Evolutionary conservation across 306 rosid species (phyloP).

Genomic region (Dalbergia cultrata): DNA sequence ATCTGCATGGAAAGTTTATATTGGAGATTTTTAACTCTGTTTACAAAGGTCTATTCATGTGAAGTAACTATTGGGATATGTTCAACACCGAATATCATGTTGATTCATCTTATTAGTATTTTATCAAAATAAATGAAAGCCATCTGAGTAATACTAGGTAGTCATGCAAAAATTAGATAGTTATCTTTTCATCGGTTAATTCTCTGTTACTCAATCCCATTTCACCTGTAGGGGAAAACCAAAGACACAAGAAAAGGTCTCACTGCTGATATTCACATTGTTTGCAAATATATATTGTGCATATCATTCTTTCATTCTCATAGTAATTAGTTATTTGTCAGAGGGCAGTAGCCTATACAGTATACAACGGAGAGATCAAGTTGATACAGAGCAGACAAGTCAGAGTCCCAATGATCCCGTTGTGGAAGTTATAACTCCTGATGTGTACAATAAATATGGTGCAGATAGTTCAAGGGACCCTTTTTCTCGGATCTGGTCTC

Average conservation of each 20-base stretch:
- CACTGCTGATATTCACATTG: constrained; percentile 27
- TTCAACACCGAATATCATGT: constrained; percentile 23
- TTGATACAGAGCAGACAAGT: constrained; percentile 71
- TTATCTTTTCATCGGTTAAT: constrained; percentile 25
- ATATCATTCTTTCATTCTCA: constrained; percentile 51
- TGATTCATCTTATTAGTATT: background rate
- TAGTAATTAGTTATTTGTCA: constrained; percentile 71
- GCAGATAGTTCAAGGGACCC: constrained; percentile 76
- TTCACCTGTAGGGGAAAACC: constrained; percentile 24
- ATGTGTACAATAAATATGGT: constrained; percentile 75
- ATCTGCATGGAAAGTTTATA: background rate
- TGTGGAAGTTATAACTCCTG: constrained; percentile 96
- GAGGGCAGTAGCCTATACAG: constrained; percentile 73
- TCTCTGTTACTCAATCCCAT: constrained; percentile 31
- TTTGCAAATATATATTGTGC: constrained; percentile 24
- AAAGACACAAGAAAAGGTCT: constrained; percentile 34
- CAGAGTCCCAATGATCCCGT: constrained; percentile 73
- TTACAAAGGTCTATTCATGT: background rate
- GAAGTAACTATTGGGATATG: constrained; percentile 18
- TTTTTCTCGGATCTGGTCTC: constrained; percentile 88
- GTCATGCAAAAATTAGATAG: constrained; percentile 17
- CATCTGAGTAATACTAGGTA: constrained; percentile 27
- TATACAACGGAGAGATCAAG: constrained; percentile 69
- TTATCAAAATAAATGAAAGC: constrained; percentile 8
- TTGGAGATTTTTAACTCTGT: constrained; percentile 15